phyloP scores from a whole-genome alignment of 2,329 filamentous ascomycete genomes.

The Phaeosphaeriaceae sp. region DNA sequence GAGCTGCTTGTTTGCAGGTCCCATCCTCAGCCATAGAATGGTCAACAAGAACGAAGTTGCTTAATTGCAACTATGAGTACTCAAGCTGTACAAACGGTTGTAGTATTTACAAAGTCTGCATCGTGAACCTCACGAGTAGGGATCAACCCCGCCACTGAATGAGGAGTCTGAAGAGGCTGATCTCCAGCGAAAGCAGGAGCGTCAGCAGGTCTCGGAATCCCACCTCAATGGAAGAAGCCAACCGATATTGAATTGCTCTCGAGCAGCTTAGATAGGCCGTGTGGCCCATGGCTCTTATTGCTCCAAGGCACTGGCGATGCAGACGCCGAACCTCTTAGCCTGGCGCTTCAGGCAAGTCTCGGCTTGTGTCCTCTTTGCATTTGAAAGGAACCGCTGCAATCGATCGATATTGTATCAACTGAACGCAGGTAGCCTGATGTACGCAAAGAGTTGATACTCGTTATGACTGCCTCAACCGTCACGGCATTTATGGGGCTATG shows the following conservation, averaged over 20 bases:
- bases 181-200: conserved; percentile 26
- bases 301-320: conserved; percentile 30
- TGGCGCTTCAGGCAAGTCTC: no score
- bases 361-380: no score
- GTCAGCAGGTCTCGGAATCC: conserved; percentile 28
- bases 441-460: no score
- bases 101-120: no score
- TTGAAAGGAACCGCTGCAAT: no score
- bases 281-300: conserved; percentile 42
- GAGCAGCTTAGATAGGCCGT: conserved; percentile 33
- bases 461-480: not conserved
- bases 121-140: conserved; percentile 35
- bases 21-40: no score
- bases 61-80: no score
- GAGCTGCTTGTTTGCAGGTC: no score
- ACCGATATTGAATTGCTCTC: conserved; percentile 35
- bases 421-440: no score
- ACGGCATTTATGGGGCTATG: not conserved
- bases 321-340: not conserved
- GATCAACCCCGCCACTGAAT: conserved; percentile 30
- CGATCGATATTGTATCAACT: no score
- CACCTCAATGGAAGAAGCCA: conserved; percentile 40
- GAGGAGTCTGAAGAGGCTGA: conserved; percentile 29
- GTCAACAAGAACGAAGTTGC: no score
- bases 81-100: no score